Percentiles rank a stretch among this genome's conserved stretches.
phyloP scores from a whole-genome alignment of 352 stramenopile species.

The Phytophthora agathidicida region DNA sequence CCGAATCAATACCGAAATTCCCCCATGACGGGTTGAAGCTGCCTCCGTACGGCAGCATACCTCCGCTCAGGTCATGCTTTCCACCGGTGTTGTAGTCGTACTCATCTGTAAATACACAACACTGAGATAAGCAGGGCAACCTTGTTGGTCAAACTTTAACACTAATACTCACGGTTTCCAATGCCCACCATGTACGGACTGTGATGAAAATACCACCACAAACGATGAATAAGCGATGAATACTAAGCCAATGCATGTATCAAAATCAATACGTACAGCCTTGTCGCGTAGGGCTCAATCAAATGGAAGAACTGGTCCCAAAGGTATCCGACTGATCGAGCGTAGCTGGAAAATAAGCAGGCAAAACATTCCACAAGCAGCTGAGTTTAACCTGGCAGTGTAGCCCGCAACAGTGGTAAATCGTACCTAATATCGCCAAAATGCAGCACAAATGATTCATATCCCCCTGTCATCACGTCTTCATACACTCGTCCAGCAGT shows the following conservation, averaged over 20 bases:
- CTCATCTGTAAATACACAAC: constrained; percentile 51
- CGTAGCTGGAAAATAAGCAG: constrained; percentile 49
- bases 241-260: not conserved
- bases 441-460: constrained; percentile 76
- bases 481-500: constrained; percentile 62
- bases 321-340: constrained; percentile 57
- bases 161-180: constrained; percentile 64
- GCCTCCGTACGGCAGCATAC: constrained; percentile 39
- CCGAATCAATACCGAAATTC: constrained; percentile 69
- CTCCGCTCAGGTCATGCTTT: constrained; percentile 61
- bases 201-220: constrained; percentile 4
- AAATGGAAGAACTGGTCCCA: constrained; percentile 84
- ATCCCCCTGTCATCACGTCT: constrained; percentile 58
- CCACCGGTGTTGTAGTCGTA: constrained; percentile 70
- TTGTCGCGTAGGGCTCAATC: constrained; percentile 70
- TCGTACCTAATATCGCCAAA: constrained; percentile 77
- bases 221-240: not conserved
- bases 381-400: not conserved
- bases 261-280: constrained; percentile 45
- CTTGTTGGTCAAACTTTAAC: not conserved
- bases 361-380: not conserved
- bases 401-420: not conserved
- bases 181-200: constrained; percentile 84
- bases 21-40: constrained; percentile 73
- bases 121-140: not conserved